Evolutionary conservation across 768 basidiomycete genomes (phyloP), one percentile per base, ranked within the genome.

Genomic region (Candolleomyces eurysporus): DNA sequence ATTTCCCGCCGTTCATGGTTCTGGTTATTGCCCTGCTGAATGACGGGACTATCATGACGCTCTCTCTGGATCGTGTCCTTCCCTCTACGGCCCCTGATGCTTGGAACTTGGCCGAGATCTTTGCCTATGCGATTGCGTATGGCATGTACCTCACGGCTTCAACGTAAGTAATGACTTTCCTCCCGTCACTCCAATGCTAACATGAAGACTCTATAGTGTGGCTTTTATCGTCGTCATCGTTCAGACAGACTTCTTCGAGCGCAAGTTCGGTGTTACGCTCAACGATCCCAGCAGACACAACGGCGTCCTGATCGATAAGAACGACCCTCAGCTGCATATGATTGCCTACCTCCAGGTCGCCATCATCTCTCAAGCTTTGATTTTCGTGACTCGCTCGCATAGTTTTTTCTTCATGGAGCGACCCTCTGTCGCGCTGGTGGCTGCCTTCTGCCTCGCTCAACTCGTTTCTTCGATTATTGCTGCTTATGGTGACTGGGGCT

Each of bases 1-100:
- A 97, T 76, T 98, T 98, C 94, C 96, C 96, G 66, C 94, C 96
- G 13, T 98, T 98, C 87, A 98, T 98, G 96, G 88, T 98, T 67
- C 90, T 98, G 74, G 93, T 98, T 75, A 95, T 98, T 66, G 96
- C 96, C 61, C 84, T 98, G 42, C 80, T 97, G 67, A 98, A 98
- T 76, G 96, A 98, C 72, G 96, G 96, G 72, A 98, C 96, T 64
- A 98, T 98, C 84, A 97, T 98, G 95, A 98, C 96, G 7, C 83
- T 98, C 61, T 93, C 91, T 5, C 90, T 96, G 48, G 96, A 98
- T 75, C 92, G 96, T 72, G 96, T 98, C 59, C 76, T 98, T 67
- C 96, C 96, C 21, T 95, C 93, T 42, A 88, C 81, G 77, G 90
- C 90, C 14, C 96, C 96, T 3, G 96, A 98, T 74, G 88, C 88